Conservation (phyloP, 768 basidiomycete genomes). For the Rubroboletus pulcherrimus region DNA sequence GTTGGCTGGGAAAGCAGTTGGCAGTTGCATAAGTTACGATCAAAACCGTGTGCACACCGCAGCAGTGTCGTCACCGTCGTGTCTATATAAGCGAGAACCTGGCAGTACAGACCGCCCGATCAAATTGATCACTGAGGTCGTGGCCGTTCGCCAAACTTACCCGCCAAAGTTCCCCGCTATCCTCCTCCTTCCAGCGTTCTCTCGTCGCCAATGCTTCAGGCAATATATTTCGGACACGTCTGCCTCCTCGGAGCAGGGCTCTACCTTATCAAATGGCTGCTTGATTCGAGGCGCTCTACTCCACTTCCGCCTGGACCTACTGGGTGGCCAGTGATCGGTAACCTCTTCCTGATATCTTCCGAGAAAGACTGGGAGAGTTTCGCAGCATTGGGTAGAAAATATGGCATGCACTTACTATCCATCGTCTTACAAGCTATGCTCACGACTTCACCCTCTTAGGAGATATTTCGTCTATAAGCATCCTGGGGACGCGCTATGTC, state of each 20-base stretch:
- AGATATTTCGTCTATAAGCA: slow-evolving; percentile 12
- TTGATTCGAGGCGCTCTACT: background rate
- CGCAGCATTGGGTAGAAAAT: slow-evolving; percentile 50
- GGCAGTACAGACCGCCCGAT: too few relatives aligned
- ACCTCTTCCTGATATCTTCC: slow-evolving; percentile 49
- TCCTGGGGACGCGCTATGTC: slow-evolving; percentile 46
- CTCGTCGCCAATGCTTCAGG: background rate
- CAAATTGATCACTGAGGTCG: background rate
- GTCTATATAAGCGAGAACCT: too few relatives aligned
- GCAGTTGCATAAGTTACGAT: too few relatives aligned
- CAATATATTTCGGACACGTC: background rate
- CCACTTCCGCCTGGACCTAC: slow-evolving; percentile 21
- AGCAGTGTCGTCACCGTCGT: too few relatives aligned
- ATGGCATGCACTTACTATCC: slow-evolving; percentile 34
- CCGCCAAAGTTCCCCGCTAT: too few relatives aligned
- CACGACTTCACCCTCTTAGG: slow-evolving; percentile 20
- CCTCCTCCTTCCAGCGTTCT: background rate
- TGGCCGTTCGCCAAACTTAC: background rate
- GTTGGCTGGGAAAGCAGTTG: too few relatives aligned
- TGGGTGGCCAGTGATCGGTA: slow-evolving; percentile 46
- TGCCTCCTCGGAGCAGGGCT: slow-evolving; percentile 18
- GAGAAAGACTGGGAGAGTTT: slow-evolving; percentile 51
- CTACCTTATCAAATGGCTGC: slow-evolving; percentile 2
- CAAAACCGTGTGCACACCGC: too few relatives aligned
- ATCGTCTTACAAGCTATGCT: background rate